Percentiles rank a stretch among this genome's conserved stretches.
These are phyloP conservation scores for Cyberlindnera veronae DNA, from an alignment of 805 yeast genomes.

Conservation along the genomic window DNA sequence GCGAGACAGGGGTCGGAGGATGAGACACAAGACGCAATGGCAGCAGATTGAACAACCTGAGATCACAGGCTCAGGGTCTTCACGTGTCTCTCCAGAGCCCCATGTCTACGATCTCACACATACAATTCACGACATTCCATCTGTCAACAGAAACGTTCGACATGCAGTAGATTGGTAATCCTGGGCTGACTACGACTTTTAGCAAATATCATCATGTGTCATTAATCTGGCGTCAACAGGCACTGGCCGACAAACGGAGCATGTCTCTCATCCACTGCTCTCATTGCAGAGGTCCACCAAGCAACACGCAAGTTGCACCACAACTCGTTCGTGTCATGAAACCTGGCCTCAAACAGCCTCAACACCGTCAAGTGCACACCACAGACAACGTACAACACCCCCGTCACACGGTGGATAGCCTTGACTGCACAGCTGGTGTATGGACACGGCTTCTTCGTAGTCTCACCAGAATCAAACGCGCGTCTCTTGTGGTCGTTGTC, in stretches of 20 bases:
- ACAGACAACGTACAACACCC: not conserved
- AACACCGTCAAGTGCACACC: slow-evolving; percentile 3
- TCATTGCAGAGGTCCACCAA: slow-evolving; percentile 6
- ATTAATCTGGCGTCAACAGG: not conserved
- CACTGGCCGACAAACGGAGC: not conserved
- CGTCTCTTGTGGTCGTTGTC: slow-evolving; percentile 4
- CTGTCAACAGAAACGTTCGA: no score
- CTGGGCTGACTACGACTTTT: no score
- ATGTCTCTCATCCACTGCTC: not conserved
- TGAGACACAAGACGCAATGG: no score
- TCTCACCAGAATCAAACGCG: not conserved
- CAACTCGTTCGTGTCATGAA: slow-evolving; percentile 5
- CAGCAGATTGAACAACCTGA: no score
- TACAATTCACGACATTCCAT: no score
- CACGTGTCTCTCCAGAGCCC: no score
- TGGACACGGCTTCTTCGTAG: slow-evolving; percentile 1
- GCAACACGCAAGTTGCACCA: slow-evolving; percentile 2
- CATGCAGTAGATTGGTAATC: no score
- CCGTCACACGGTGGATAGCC: not conserved
- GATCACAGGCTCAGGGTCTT: no score
- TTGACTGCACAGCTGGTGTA: not conserved
- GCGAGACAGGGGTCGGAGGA: no score
- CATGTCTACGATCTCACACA: no score
- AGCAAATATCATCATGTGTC: not conserved
- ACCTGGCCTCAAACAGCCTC: slow-evolving; percentile 1